phyloP scores from a whole-genome alignment of 2,329 filamentous ascomycete species.

The Ascochyta koolunga region DNA sequence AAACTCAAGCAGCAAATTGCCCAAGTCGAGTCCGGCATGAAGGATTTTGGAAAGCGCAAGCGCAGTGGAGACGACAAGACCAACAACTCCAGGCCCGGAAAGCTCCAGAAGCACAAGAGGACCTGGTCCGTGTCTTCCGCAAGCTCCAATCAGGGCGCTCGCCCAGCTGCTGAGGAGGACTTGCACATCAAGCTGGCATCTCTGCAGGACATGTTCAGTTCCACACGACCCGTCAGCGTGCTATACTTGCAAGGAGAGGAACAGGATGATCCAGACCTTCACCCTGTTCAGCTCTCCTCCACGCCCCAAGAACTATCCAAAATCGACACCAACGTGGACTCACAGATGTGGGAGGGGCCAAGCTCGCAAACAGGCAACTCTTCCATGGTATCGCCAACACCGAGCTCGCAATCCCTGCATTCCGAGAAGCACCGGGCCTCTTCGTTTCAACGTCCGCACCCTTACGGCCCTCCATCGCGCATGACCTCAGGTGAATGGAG shows the following conservation, averaged over 20 bases:
- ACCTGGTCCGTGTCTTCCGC: slow-evolving; percentile 93
- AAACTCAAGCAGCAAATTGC: slow-evolving; percentile 93
- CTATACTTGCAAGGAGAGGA: slow-evolving; percentile 79
- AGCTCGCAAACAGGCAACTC: slow-evolving; percentile 63
- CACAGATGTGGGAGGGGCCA: slow-evolving; percentile 55
- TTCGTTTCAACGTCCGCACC: slow-evolving; percentile 52
- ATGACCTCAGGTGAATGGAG: slow-evolving; percentile 62
- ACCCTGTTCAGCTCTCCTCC: slow-evolving; percentile 75
- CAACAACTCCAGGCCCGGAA: slow-evolving; percentile 69
- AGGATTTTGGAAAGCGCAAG: slow-evolving; percentile 66
- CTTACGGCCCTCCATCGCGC: slow-evolving; percentile 51
- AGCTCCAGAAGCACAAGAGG: slow-evolving; percentile 86
- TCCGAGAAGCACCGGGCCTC: slow-evolving; percentile 51
- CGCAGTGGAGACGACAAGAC: slow-evolving; percentile 54
- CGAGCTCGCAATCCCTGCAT: slow-evolving; percentile 54
- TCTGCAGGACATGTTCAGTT: slow-evolving; percentile 87
- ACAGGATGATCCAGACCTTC: slow-evolving; percentile 77
- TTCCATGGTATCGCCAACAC: slow-evolving; percentile 58
- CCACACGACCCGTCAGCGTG: slow-evolving; percentile 77
- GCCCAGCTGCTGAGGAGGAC: slow-evolving; percentile 66
- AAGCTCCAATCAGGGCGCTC: slow-evolving; percentile 51
- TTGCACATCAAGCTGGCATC: slow-evolving; percentile 78
- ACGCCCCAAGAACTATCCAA: slow-evolving; percentile 67
- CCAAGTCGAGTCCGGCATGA: slow-evolving; percentile 69
- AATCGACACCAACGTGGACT: slow-evolving; percentile 51